Evolutionary conservation across 2,329 filamentous ascomycete species (phyloP).

Genomic region (Colletotrichum sp.): DNA sequence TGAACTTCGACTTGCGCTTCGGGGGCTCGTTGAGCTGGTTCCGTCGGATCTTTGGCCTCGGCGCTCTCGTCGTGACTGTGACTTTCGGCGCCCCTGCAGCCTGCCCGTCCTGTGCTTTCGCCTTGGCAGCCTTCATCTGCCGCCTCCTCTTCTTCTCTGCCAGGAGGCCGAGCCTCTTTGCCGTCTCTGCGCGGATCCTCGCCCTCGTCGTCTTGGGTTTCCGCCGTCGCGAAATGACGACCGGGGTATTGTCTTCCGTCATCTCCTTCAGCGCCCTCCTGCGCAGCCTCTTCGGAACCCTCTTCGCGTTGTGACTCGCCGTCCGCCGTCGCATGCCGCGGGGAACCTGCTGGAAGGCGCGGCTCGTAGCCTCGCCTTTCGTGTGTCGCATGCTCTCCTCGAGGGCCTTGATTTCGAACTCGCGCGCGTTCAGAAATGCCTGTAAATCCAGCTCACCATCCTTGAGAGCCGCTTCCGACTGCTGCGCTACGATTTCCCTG

Average conservation of each 20-base stretch:
- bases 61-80: conserved; percentile 42
- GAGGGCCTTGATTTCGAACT: conserved; percentile 87
- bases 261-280: conserved; percentile 75
- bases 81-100: conserved; percentile 28
- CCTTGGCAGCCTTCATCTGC: conserved; percentile 39
- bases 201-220: conserved; percentile 64
- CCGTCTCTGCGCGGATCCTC: conserved; percentile 76
- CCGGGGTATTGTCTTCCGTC: conserved; percentile 89
- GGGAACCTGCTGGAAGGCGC: conserved; percentile 92
- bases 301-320: conserved; percentile 93
- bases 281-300: conserved; percentile 80
- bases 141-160: conserved; percentile 59
- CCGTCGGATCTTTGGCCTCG: conserved; percentile 72
- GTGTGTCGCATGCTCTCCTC: conserved; percentile 82
- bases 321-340: conserved; percentile 83
- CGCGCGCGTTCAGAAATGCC: conserved; percentile 82
- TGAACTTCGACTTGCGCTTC: conserved; percentile 69
- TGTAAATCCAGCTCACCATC: conserved; percentile 86
- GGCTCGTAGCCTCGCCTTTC: conserved; percentile 64
- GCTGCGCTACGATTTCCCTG: conserved; percentile 56
- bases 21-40: conserved; percentile 69
- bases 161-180: conserved; percentile 71
- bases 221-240: conserved; percentile 68
- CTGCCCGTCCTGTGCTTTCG: conserved; percentile 33
- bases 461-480: conserved; percentile 55